Percentiles rank a stretch among this genome's conserved stretches.
Conservation (phyloP, 305 asterid genomes). For the Fraxinus velutina region DNA sequence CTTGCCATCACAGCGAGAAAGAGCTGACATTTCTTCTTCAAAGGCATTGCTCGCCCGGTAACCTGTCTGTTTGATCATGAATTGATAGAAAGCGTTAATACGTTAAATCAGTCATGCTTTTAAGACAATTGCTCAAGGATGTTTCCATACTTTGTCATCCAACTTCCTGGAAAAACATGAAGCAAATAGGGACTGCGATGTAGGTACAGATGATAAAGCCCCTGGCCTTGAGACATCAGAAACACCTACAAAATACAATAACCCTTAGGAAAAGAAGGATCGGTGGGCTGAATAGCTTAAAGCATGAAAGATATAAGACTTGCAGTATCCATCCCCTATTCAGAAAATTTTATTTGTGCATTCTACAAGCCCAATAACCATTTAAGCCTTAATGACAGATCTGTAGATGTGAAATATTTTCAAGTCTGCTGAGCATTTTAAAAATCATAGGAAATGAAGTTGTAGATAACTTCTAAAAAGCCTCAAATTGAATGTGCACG, state of each 20-base stretch:
- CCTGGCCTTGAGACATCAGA: conserved; percentile 33
- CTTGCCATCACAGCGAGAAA: conserved; percentile 31
- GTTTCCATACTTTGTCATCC: conserved; percentile 51
- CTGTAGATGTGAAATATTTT: too few species aligned
- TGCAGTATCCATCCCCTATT: neutral
- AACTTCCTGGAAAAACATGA: conserved; percentile 33
- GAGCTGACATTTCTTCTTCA: conserved; percentile 37
- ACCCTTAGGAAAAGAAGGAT: conserved; percentile 15
- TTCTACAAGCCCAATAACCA: too few species aligned
- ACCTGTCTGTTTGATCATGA: conserved; percentile 38
- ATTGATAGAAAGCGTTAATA: conserved; percentile 18
- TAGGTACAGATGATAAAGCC: conserved; percentile 35
- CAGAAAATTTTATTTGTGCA: too few species aligned
- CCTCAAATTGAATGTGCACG: neutral
- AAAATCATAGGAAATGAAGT: neutral
- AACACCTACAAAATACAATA: conserved; percentile 40
- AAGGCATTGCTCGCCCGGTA: conserved; percentile 33
- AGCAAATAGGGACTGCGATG: conserved; percentile 39
- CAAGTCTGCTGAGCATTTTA: too few species aligned
- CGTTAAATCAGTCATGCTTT: conserved; percentile 21
- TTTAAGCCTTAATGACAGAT: too few species aligned
- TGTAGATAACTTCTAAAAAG: neutral
- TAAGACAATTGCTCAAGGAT: conserved; percentile 22
- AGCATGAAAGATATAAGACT: neutral
- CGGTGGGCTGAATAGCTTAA: neutral